Base-by-base conservation (phyloP, 148 eudicot genomes). In the Amaranthus cruentus region DNA sequence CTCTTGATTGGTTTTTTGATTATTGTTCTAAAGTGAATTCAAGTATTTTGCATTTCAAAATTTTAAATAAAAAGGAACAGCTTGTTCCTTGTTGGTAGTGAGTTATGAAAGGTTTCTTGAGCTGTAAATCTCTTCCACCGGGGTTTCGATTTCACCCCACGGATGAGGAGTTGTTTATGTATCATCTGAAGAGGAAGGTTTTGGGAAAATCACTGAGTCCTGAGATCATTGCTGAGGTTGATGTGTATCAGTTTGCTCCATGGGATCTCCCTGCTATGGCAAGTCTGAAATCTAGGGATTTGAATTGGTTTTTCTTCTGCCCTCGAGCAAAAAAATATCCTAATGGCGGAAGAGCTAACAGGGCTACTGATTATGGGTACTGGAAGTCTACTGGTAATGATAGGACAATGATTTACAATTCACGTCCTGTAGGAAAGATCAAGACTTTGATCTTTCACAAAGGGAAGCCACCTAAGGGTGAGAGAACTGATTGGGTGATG, bases 311-410 rank as follows among this genome's bases (percentile, higher is more conserved):
- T 81, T 94, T 94, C 77, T 84, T 91, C 68, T 89, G 92, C 66
- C 96, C 98, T 0, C 77, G 81, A 42, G 77, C 78, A 10, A 87
- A 76, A 71, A 89, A 84, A 69, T 87, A 84, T 74, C 84, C 90
- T 3, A 81, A 69, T 75, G 89, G 91, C 15, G 74, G 52, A 47
- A 88, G 90, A 73, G 57, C 71, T 2, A 89, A 83, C n/a, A 85
- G 98, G 56, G 79, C 87, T 51, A 86, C 97, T 48, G 78, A 75
- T 61, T 10, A 8, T 69, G 98, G 98, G 3, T 91, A 56, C 62
- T 91, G 98, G 98, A 95, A 95, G 83, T 77, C 93, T 0, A 95
- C 98, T 0, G 97, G 98, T 21, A 86, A 76, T 50, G 96, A 88
- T 52, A 85, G 92, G 58, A 9, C 60, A n/a, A 77, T 87, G 47